Conservation (phyloP, 164 flowering plant genomes). For the Vitis cinerea region DNA sequence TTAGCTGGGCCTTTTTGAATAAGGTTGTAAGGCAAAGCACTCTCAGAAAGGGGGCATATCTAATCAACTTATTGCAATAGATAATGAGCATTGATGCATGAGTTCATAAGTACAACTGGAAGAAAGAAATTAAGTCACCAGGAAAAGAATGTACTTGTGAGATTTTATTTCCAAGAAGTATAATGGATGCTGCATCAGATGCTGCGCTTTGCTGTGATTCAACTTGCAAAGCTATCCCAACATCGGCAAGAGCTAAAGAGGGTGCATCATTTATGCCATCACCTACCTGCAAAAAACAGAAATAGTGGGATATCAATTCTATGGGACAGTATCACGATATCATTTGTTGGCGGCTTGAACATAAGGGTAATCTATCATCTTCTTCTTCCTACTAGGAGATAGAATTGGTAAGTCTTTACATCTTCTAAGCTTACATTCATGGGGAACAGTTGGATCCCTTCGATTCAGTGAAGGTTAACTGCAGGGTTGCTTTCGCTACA, state of each 20-base stretch:
- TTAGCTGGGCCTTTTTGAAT: not conserved
- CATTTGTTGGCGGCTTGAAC: not conserved
- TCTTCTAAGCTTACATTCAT: not conserved
- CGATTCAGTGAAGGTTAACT: not conserved
- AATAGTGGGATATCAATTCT: conserved; percentile 1
- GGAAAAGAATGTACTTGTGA: conserved; percentile 59
- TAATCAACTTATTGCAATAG: not conserved
- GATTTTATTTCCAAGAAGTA: conserved; percentile 83
- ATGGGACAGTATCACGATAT: no score
- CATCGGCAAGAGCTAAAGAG: conserved; percentile 94
- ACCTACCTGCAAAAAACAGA: conserved; percentile 60
- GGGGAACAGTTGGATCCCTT: not conserved
- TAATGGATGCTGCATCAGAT: conserved; percentile 89
- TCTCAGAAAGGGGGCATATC: no score
- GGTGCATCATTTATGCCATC: conserved; percentile 99
- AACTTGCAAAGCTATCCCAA: conserved; percentile 84
- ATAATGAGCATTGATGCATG: no score
- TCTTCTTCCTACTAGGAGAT: no score
- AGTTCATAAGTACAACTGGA: not conserved
- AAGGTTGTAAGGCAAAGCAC: no score
- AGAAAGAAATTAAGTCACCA: not conserved
- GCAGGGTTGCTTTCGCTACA: not conserved
- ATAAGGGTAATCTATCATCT: not conserved
- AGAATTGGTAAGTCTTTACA: no score
- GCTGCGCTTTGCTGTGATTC: conserved; percentile 93